Conservation (phyloP, 495 filamentous ascomycete genomes). For the Penicillium pancosmium region DNA sequence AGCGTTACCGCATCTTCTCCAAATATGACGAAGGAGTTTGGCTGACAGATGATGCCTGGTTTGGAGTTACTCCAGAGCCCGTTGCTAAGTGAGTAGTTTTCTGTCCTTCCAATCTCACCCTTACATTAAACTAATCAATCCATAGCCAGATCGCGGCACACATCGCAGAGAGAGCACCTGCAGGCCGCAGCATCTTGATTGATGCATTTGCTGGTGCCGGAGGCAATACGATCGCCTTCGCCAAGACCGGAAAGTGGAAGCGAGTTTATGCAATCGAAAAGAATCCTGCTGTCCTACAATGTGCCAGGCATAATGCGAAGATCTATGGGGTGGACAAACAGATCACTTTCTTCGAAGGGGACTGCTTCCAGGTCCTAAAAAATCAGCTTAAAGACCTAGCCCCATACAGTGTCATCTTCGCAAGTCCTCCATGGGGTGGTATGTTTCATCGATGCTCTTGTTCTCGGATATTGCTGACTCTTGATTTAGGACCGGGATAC, state of each 20-base stretch:
- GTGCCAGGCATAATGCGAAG: conserved; percentile 89
- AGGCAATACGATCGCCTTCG: conserved; percentile 95
- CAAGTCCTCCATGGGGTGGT: conserved; percentile 95
- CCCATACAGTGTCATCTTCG: conserved; percentile 71
- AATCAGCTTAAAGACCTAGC: conserved; percentile 52
- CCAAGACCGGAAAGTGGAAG: conserved; percentile 72
- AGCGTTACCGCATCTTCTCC: conserved; percentile 82
- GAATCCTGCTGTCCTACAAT: conserved; percentile 72
- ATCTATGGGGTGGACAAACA: conserved; percentile 80
- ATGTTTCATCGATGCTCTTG: conserved; percentile 21
- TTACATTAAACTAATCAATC: not conserved
- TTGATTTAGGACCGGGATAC: conserved; percentile 71
- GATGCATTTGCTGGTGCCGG: conserved; percentile 92
- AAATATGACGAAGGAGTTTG: conserved; percentile 81
- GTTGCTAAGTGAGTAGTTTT: conserved; percentile 68
- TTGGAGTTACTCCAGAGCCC: conserved; percentile 90
- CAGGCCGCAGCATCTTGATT: conserved; percentile 62
- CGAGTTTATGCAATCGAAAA: conserved; percentile 87
- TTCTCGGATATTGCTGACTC: conserved; percentile 2
- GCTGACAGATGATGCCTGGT: conserved; percentile 93
- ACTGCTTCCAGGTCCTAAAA: conserved; percentile 70
- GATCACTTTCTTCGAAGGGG: conserved; percentile 83
- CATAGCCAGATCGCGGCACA: conserved; percentile 78
- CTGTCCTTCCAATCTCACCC: not conserved
- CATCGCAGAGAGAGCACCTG: conserved; percentile 55